Conservation (phyloP, 2,329 filamentous ascomycete species). For the Rhynchosporium agropyri region DNA sequence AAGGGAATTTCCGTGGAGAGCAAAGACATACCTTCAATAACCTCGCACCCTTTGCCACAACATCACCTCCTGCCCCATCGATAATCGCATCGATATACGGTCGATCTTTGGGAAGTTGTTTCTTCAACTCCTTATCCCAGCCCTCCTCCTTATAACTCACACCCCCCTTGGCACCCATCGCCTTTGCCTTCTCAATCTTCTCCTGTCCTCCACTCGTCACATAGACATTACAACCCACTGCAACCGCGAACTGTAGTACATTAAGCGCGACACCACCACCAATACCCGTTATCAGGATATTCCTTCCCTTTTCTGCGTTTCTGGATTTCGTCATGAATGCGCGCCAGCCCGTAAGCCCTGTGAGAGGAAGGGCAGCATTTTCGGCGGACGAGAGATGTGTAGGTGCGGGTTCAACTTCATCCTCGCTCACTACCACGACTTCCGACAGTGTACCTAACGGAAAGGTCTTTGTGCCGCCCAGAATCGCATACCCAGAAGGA, state of each 20-base stretch:
- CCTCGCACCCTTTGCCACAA: constrained; percentile 68
- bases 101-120: constrained; percentile 63
- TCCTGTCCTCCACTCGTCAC: constrained; percentile 59
- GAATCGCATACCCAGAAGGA: constrained; percentile 60
- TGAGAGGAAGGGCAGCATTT: constrained; percentile 81
- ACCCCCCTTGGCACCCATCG: constrained; percentile 78
- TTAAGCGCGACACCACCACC: constrained; percentile 89
- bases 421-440: constrained; percentile 67
- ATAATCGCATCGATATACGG: constrained; percentile 80
- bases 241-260: constrained; percentile 77
- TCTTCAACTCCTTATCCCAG: constrained; percentile 78
- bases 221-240: constrained; percentile 53
- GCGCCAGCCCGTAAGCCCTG: constrained; percentile 86
- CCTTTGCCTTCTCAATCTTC: constrained; percentile 71
- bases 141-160: constrained; percentile 75
- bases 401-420: constrained; percentile 77
- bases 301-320: constrained; percentile 64
- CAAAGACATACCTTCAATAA: constrained; percentile 65
- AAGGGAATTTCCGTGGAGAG: neutral
- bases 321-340: constrained; percentile 79
- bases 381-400: constrained; percentile 71
- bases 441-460: constrained; percentile 75
- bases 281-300: constrained; percentile 87
- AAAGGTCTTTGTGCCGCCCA: constrained; percentile 68
- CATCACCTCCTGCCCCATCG: constrained; percentile 87